Conservation (phyloP, 2,329 filamentous ascomycete species). For the Coniella vitis region DNA sequence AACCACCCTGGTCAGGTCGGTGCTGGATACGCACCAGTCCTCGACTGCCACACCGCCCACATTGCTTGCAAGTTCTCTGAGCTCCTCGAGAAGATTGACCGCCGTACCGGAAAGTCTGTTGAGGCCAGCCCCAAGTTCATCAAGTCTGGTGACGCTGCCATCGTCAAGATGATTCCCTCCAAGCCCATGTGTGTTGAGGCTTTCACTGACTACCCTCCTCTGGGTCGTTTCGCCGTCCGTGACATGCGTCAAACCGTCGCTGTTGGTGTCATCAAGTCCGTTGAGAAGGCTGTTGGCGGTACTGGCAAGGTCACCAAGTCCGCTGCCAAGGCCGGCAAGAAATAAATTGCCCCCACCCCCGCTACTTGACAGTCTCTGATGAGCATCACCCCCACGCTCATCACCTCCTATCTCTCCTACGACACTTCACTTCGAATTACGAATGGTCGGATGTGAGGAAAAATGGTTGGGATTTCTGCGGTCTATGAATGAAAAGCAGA, state of each 20-base stretch:
- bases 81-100: constrained; percentile 99
- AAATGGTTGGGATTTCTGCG: constrained; percentile 27
- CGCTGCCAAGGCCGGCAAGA: constrained; percentile 68
- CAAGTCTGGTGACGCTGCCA: constrained; percentile 99
- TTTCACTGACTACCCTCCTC: constrained; percentile 99
- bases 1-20: constrained; percentile 99
- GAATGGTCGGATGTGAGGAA: constrained; percentile 24
- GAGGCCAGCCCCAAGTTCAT: constrained; percentile 96
- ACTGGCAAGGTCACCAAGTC: constrained; percentile 65
- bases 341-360: constrained; percentile 44
- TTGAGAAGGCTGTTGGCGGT: constrained; percentile 55
- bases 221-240: constrained; percentile 99
- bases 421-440: constrained; percentile 20
- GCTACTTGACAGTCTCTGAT: constrained; percentile 9
- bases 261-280: constrained; percentile 90
- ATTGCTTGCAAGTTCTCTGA: constrained; percentile 99
- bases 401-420: constrained; percentile 12
- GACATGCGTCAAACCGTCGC: constrained; percentile 91
- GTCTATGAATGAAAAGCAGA: constrained; percentile 23
- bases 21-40: constrained; percentile 97
- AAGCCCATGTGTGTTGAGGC: constrained; percentile 99
- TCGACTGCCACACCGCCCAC: constrained; percentile 99
- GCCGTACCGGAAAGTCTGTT: constrained; percentile 97
- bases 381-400: constrained; percentile 11
- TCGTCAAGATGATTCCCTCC: constrained; percentile 99